Conservation (phyloP, 371 early-diverging fungal genomes). For the Parasitella parasitica region DNA sequence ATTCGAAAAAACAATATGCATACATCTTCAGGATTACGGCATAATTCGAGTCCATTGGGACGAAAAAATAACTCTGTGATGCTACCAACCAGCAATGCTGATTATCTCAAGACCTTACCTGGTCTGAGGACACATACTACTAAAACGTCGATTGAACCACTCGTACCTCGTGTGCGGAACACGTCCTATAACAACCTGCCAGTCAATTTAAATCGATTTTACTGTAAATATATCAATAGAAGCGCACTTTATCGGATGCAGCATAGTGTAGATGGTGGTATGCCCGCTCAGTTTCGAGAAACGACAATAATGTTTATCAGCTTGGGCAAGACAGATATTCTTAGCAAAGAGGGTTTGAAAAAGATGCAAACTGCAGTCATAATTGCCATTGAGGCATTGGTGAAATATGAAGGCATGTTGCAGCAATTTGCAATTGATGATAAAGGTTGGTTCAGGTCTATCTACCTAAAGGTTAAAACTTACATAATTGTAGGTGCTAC, state of each 20-base stretch:
- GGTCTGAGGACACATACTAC: constrained; percentile 16
- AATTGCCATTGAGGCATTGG: constrained; percentile 25
- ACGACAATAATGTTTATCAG: constrained; percentile 64
- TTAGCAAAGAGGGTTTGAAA: constrained; percentile 40
- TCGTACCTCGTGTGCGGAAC: constrained; percentile 38
- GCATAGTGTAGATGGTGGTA: constrained; percentile 39
- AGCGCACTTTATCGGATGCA: constrained; percentile 55
- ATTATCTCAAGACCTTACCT: constrained; percentile 23
- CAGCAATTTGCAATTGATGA: constrained; percentile 69
- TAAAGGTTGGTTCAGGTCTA: constrained; percentile 30
- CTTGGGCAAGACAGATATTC: constrained; percentile 49
- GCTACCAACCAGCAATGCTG: not conserved
- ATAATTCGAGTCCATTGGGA: constrained; percentile 5
- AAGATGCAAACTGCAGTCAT: constrained; percentile 41
- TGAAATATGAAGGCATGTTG: constrained; percentile 55
- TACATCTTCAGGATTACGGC: not conserved
- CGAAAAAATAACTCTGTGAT: not conserved
- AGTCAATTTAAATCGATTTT: constrained; percentile 31
- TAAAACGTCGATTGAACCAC: constrained; percentile 22
- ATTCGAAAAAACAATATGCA: constrained; percentile 2
- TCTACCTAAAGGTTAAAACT: not conserved
- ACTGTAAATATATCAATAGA: constrained; percentile 56
- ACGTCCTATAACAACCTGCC: constrained; percentile 26
- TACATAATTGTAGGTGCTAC: constrained; percentile 47
- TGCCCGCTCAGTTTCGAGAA: constrained; percentile 62